phyloP scores from a whole-genome alignment of 2,329 filamentous ascomycete genomes.

The Alternaria dauci region DNA sequence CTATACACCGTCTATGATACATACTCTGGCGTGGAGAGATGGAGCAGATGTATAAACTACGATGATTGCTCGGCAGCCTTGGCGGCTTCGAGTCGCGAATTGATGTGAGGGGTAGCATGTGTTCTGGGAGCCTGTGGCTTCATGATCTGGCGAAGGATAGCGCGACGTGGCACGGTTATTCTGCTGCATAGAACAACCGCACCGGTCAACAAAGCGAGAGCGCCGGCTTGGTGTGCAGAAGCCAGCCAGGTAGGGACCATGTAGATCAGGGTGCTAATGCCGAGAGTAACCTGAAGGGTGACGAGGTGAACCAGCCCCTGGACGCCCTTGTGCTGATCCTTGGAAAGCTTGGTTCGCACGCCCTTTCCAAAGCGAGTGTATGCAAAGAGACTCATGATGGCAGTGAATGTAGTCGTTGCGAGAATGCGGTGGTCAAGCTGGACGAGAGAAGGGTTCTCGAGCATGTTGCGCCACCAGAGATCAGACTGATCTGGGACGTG shows the following conservation, averaged over 20 bases:
- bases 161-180: constrained; percentile 45
- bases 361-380: constrained; percentile 75
- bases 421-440: constrained; percentile 95
- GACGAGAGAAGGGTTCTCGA: constrained; percentile 95
- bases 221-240: constrained; percentile 91
- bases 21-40: neutral
- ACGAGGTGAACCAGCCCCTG: constrained; percentile 84
- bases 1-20: constrained; percentile 9
- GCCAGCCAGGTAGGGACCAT: constrained; percentile 89
- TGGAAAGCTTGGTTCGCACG: constrained; percentile 67
- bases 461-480: constrained; percentile 95
- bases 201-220: constrained; percentile 82
- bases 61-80: constrained; percentile 26
- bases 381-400: constrained; percentile 79
- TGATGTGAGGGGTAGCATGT: constrained; percentile 29
- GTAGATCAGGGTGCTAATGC: constrained; percentile 91
- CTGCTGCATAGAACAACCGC: constrained; percentile 77
- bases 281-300: constrained; percentile 80
- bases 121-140: constrained; percentile 30
- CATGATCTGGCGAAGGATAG: constrained; percentile 42
- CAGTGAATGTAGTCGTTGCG: constrained; percentile 85
- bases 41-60: constrained; percentile 10
- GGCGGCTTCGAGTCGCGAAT: constrained; percentile 29
- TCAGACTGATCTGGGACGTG: constrained; percentile 80
- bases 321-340: constrained; percentile 73